Conservation (phyloP, 2,329 filamentous ascomycete genomes). For the Fonsecaea pedrosoi region DNA sequence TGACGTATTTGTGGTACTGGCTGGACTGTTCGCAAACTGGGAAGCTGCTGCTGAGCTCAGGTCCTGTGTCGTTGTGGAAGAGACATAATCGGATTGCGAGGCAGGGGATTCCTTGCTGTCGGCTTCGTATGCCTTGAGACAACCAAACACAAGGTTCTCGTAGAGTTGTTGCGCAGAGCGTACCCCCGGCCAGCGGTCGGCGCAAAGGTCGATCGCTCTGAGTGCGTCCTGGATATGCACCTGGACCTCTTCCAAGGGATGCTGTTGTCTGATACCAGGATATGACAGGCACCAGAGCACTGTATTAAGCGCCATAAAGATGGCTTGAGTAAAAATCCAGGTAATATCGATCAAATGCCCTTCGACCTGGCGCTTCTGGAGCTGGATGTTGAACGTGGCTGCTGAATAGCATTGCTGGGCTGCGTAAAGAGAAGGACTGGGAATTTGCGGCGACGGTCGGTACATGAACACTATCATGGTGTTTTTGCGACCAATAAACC, state of each 20-base stretch:
- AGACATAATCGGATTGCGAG: slow-evolving; percentile 47
- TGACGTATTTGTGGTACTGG: slow-evolving; percentile 48
- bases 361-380: slow-evolving; percentile 80
- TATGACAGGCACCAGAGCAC: slow-evolving; percentile 93
- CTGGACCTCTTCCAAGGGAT: slow-evolving; percentile 77
- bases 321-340: slow-evolving; percentile 87
- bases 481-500: slow-evolving; percentile 77
- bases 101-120: slow-evolving; percentile 48
- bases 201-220: slow-evolving; percentile 78
- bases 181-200: slow-evolving; percentile 90
- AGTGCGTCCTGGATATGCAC: slow-evolving; percentile 75
- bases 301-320: slow-evolving; percentile 92
- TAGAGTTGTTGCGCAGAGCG: slow-evolving; percentile 84
- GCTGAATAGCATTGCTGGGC: slow-evolving; percentile 84
- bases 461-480: slow-evolving; percentile 88
- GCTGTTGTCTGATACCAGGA: slow-evolving; percentile 75
- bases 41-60: slow-evolving; percentile 36
- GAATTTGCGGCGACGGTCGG: slow-evolving; percentile 89
- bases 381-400: slow-evolving; percentile 78
- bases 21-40: slow-evolving; percentile 46
- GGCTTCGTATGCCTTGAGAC: slow-evolving; percentile 83
- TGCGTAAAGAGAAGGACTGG: slow-evolving; percentile 79
- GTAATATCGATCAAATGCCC: slow-evolving; percentile 80
- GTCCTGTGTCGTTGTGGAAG: slow-evolving; percentile 48
- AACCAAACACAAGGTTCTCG: slow-evolving; percentile 81